Evolutionary conservation across 2,329 filamentous ascomycete genomes (phyloP).

Genomic region (Aspergillus amoenus): DNA sequence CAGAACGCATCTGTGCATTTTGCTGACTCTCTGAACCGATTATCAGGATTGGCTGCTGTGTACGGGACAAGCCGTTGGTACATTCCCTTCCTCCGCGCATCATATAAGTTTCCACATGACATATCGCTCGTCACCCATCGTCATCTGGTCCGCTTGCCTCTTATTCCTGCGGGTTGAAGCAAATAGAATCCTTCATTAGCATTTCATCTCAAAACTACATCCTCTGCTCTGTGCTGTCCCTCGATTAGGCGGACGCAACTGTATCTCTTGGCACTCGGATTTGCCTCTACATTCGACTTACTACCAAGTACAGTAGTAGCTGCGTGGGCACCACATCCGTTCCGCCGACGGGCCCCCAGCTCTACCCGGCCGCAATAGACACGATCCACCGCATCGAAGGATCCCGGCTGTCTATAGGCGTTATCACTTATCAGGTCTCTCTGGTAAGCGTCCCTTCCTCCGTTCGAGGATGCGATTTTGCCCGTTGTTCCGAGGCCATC

Average conservation of each 20-base stretch:
- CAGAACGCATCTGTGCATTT: not conserved
- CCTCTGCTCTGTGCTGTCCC: not conserved
- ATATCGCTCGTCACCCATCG: not conserved
- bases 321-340: conserved; percentile 26
- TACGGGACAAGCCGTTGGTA: not conserved
- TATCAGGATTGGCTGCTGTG: not conserved
- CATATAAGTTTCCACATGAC: conserved; percentile 5
- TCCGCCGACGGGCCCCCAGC: conserved; percentile 28
- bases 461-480: conserved; percentile 21
- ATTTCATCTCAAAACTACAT: not conserved
- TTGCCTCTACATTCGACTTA: not conserved
- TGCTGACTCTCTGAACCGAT: not conserved
- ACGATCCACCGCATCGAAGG: conserved; percentile 15
- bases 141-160: not conserved
- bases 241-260: not conserved
- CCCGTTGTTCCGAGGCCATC: conserved; percentile 19
- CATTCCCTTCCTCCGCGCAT: conserved; percentile 3
- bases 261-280: not conserved
- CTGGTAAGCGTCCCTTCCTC: conserved; percentile 24
- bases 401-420: not conserved
- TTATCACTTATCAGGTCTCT: conserved; percentile 1
- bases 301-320: not conserved
- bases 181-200: not conserved
- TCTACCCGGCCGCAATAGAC: conserved; percentile 13
- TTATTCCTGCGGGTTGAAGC: not conserved